Percentiles rank a stretch among this genome's conserved stretches.
Conservation (phyloP, 1,284 basidiomycete genomes). For the Rhodofomes roseus region DNA sequence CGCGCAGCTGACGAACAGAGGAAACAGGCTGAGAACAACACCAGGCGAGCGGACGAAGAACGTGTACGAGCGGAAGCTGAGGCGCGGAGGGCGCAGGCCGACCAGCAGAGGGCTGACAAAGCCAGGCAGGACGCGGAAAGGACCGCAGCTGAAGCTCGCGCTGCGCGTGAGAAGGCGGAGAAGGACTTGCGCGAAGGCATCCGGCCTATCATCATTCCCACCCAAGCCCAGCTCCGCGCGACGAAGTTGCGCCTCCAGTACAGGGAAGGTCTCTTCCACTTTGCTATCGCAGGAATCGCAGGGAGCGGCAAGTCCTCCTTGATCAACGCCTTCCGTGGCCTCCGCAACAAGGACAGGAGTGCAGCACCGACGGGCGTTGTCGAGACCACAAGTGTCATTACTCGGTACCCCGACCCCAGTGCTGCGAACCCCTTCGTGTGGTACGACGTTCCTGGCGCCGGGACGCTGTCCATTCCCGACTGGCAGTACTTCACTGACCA, state of each 20-base stretch:
- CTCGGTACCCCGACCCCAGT: neutral
- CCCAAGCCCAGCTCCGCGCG: neutral
- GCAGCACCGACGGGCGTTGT: neutral
- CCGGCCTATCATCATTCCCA: neutral
- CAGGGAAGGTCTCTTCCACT: neutral
- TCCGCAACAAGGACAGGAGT: neutral
- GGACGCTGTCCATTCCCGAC: neutral
- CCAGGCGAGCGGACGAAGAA: neutral
- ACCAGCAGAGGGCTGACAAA: neutral
- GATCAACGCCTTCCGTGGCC: neutral
- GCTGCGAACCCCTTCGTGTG: neutral
- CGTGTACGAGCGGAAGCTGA: neutral
- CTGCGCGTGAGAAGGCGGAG: conserved; percentile 1
- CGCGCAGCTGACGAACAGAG: neutral
- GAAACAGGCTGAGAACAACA: neutral
- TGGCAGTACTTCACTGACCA: conserved; percentile 1
- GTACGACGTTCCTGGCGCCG: neutral
- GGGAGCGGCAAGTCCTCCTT: neutral
- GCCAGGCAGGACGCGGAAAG: neutral
- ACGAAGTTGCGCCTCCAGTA: neutral
- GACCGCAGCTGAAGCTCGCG: neutral
- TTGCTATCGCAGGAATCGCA: neutral
- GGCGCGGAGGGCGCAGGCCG: neutral
- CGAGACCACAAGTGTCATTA: neutral
- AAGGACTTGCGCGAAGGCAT: neutral